Evolutionary conservation across 2,329 filamentous ascomycete species (phyloP).

Genomic region (Pleurostoma richardsiae): DNA sequence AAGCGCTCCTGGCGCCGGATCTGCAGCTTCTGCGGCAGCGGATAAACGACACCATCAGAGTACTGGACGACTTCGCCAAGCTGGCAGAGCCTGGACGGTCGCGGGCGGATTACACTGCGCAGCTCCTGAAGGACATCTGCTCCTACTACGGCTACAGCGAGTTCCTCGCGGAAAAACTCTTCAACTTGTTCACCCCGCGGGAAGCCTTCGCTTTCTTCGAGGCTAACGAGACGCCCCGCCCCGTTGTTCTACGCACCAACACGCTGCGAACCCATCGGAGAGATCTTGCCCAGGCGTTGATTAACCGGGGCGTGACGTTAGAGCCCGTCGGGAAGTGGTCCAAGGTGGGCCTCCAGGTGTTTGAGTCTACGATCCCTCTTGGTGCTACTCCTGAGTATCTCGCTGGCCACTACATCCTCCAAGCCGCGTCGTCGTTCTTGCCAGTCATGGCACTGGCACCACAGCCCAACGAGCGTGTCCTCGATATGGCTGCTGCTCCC

Average conservation of each 20-base stretch:
- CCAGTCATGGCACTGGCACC: conserved; percentile 96
- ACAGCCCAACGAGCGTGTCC: conserved; percentile 84
- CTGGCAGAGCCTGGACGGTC: conserved; percentile 76
- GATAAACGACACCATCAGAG: conserved; percentile 89
- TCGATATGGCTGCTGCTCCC: conserved; percentile 92
- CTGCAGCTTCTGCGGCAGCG: conserved; percentile 81
- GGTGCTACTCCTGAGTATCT: conserved; percentile 97
- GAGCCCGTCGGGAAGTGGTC: conserved; percentile 98
- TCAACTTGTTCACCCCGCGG: conserved; percentile 83
- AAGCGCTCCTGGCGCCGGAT: conserved; percentile 72
- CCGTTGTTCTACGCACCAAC: conserved; percentile 94
- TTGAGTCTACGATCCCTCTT: conserved; percentile 79
- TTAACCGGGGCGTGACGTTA: conserved; percentile 92
- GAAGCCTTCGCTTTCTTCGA: conserved; percentile 99
- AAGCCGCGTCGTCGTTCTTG: conserved; percentile 93
- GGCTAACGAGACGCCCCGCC: conserved; percentile 91
- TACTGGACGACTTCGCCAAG: conserved; percentile 83
- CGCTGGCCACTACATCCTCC: conserved; percentile 94
- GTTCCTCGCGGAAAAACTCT: conserved; percentile 93
- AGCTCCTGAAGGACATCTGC: conserved; percentile 87
- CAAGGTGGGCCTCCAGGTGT: conserved; percentile 94
- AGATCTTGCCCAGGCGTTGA: conserved; percentile 86
- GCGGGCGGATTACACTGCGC: conserved; percentile 79
- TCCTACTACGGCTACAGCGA: conserved; percentile 95
- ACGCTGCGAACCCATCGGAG: conserved; percentile 73